These are phyloP conservation scores for Lotmaria passim DNA, from an alignment of 208 protist genomes.

Conservation along the genomic window DNA sequence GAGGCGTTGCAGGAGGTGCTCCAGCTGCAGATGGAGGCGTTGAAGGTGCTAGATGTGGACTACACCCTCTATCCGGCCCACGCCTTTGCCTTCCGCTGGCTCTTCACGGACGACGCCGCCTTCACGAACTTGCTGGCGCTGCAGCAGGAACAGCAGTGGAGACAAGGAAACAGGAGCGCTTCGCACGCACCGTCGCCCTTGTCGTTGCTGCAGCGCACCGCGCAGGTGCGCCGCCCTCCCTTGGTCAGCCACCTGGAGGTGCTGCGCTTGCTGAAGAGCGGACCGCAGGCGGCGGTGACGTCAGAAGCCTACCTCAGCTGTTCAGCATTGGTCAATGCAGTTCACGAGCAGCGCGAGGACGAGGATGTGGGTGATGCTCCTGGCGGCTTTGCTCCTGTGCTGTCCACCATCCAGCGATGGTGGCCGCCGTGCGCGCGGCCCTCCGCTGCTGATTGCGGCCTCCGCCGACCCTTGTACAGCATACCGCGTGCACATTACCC, in stretches of 20 bases:
- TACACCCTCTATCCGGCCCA: slow-evolving; percentile 49
- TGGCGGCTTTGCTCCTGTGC: not conserved
- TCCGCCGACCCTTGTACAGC: slow-evolving; percentile 39
- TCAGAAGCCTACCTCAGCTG: not conserved
- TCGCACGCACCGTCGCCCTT: slow-evolving; percentile 2
- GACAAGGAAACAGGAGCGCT: not conserved
- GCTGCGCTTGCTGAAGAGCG: slow-evolving; percentile 15
- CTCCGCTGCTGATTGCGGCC: slow-evolving; percentile 16
- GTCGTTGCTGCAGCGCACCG: not conserved
- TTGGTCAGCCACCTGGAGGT: slow-evolving; percentile 26
- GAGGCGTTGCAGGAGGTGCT: slow-evolving; percentile 40
- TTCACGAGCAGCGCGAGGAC: slow-evolving; percentile 32
- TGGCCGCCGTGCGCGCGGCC: slow-evolving; percentile 20
- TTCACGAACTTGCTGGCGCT: slow-evolving; percentile 9
- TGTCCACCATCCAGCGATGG: slow-evolving; percentile 3
- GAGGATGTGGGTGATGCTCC: too few relatives aligned
- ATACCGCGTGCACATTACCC: slow-evolving; percentile 32
- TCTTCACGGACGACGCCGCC: slow-evolving; percentile 36
- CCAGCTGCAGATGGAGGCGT: slow-evolving; percentile 57
- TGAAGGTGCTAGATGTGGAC: slow-evolving; percentile 66
- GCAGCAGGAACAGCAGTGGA: slow-evolving; percentile 3
- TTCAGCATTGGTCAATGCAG: not conserved
- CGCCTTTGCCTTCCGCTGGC: slow-evolving; percentile 32
- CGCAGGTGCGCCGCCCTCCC: not conserved
- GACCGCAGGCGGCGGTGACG: not conserved